Conservation (phyloP, 441 rosid genomes). For the Gossypium armourianum region DNA sequence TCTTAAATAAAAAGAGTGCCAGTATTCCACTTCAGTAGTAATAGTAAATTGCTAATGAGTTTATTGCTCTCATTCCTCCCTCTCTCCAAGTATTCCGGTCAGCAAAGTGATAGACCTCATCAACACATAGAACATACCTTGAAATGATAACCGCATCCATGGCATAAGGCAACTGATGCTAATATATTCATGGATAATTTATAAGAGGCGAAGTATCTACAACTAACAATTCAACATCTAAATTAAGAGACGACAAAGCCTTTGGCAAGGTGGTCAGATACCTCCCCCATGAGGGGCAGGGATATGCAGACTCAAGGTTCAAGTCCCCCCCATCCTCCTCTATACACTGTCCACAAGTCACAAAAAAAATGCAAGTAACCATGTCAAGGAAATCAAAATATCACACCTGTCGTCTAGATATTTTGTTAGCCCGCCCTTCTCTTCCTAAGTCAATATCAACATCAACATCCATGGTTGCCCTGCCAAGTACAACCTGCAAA, state of each 20-base stretch:
- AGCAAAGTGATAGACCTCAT: not conserved
- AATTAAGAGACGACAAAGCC: not conserved
- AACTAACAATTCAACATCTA: constrained; percentile 1
- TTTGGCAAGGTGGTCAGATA: not conserved
- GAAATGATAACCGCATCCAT: not conserved
- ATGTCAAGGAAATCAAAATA: constrained; percentile 12
- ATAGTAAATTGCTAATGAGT: not conserved
- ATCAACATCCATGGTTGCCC: constrained; percentile 40
- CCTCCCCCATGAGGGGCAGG: not conserved
- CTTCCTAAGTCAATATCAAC: constrained; percentile 62
- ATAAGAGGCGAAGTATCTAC: not conserved
- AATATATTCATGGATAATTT: not conserved
- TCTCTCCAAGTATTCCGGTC: not conserved
- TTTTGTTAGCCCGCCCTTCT: constrained; percentile 49
- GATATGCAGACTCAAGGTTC: not conserved
- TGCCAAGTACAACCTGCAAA: constrained; percentile 33
- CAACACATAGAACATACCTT: not conserved
- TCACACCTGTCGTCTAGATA: constrained; percentile 75
- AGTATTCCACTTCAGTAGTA: constrained; percentile 1
- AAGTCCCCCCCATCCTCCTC: not conserved
- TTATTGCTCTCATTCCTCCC: not conserved
- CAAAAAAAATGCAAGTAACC: not conserved
- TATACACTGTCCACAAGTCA: not conserved
- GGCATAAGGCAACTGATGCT: not conserved
- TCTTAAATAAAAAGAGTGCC: not conserved